phyloP scores from a whole-genome alignment of 768 basidiomycete genomes.

The Pleurotus salmoneostramineus region DNA sequence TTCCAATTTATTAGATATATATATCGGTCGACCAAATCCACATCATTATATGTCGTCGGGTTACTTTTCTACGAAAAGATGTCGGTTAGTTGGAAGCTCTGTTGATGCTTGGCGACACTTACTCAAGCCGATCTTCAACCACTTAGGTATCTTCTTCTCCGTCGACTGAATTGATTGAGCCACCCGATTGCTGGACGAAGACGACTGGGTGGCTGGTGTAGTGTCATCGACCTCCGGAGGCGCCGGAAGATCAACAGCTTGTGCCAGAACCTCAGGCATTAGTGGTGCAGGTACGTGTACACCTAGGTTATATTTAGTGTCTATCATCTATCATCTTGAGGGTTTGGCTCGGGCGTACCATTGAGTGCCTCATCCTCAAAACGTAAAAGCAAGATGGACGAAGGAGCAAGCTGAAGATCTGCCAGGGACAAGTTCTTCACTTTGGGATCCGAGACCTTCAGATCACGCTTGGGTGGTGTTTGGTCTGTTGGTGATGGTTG shows the following conservation, averaged over 20 bases:
- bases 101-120: slow-evolving; percentile 22
- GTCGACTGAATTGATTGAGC: slow-evolving; percentile 12
- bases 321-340: no score
- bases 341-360: slow-evolving; percentile 33
- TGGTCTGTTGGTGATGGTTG: slow-evolving; percentile 51
- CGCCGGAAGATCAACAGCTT: slow-evolving; percentile 63
- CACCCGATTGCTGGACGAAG: slow-evolving; percentile 5
- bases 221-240: slow-evolving; percentile 33
- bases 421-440: slow-evolving; percentile 65
- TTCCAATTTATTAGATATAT: slow-evolving; percentile 83
- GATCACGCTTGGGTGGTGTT: slow-evolving; percentile 75
- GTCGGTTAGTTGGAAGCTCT: not conserved
- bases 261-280: slow-evolving; percentile 45
- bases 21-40: no score
- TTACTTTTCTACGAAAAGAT: slow-evolving; percentile 17
- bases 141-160: slow-evolving; percentile 71
- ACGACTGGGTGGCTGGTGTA: slow-evolving; percentile 5
- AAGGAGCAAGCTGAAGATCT: slow-evolving; percentile 75
- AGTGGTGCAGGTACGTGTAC: slow-evolving; percentile 62
- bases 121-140: slow-evolving; percentile 71
- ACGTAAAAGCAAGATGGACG: slow-evolving; percentile 70
- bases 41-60: not conserved
- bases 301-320: slow-evolving; percentile 32
- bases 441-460: slow-evolving; percentile 74
- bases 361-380: slow-evolving; percentile 75